phyloP scores from a whole-genome alignment of 1,139 yeast genomes.

The Saccharomyces hybrid region DNA sequence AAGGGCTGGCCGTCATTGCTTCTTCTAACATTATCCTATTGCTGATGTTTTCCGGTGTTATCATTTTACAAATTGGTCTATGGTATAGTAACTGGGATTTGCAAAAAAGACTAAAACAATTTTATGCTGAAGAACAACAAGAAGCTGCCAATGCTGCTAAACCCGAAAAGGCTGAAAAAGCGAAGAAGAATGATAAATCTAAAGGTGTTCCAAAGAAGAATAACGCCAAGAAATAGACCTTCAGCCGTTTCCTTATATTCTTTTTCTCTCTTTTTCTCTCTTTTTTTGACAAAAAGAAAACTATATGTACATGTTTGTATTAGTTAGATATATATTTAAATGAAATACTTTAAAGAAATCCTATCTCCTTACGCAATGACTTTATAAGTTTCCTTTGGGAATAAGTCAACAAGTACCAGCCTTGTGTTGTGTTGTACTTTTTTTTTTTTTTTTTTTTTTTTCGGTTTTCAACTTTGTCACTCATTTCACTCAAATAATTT shows the following conservation, averaged over 20 bases:
- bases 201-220: not conserved
- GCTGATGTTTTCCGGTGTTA: constrained; percentile 64
- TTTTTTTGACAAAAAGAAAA: not conserved
- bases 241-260: too few species aligned
- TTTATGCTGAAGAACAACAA: constrained; percentile 40
- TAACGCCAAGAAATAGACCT: not conserved
- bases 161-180: constrained; percentile 5
- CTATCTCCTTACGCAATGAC: not conserved
- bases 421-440: not conserved
- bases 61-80: constrained; percentile 79
- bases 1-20: constrained; percentile 87
- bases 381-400: not conserved
- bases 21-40: constrained; percentile 79
- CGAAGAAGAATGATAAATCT: constrained; percentile 2
- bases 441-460: too few species aligned
- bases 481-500: not conserved
- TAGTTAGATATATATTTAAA: not conserved
- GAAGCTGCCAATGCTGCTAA: constrained; percentile 8
- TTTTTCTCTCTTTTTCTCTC: not conserved
- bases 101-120: constrained; percentile 46
- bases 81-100: constrained; percentile 84
- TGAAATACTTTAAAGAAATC: not conserved
- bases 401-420: not conserved
- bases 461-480: not conserved
- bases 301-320: not conserved